Evolutionary conservation across 331 rosid species (phyloP).

Genomic region (Phaseolus coccineus): DNA sequence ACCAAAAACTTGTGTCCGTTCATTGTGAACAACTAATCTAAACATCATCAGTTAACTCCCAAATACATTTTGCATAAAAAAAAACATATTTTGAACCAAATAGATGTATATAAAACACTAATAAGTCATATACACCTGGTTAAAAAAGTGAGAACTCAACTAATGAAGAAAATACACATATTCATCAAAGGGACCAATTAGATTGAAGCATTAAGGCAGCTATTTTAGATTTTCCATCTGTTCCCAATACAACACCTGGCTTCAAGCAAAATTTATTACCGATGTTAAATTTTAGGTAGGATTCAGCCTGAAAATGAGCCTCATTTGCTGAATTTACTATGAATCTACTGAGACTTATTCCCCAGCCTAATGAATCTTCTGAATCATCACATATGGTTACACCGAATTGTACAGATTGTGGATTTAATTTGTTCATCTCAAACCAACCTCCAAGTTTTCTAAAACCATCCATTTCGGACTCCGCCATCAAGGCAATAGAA

Average conservation of each 20-base stretch:
- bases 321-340: slow-evolving; percentile 48
- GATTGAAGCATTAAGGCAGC: slow-evolving; percentile 77
- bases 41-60: neutral
- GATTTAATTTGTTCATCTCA: slow-evolving; percentile 64
- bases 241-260: slow-evolving; percentile 75
- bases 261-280: slow-evolving; percentile 68
- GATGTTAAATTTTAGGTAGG: slow-evolving; percentile 69
- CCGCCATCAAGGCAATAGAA: slow-evolving; percentile 67
- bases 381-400: slow-evolving; percentile 67
- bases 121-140: slow-evolving; percentile 27
- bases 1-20: neutral
- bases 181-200: slow-evolving; percentile 72
- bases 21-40: neutral
- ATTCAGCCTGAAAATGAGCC: slow-evolving; percentile 76
- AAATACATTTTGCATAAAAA: neutral
- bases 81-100: slow-evolving; percentile 30
- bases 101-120: slow-evolving; percentile 25
- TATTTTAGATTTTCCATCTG: slow-evolving; percentile 59
- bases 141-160: slow-evolving; percentile 15
- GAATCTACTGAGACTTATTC: slow-evolving; percentile 67
- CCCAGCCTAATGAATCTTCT: slow-evolving; percentile 88
- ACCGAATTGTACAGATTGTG: slow-evolving; percentile 66
- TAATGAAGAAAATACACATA: neutral
- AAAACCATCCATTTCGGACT: slow-evolving; percentile 68
- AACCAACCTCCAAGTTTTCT: slow-evolving; percentile 85